phyloP scores from a whole-genome alignment of 2,329 filamentous ascomycete species.

The Colletotrichum neosansevieriae region DNA sequence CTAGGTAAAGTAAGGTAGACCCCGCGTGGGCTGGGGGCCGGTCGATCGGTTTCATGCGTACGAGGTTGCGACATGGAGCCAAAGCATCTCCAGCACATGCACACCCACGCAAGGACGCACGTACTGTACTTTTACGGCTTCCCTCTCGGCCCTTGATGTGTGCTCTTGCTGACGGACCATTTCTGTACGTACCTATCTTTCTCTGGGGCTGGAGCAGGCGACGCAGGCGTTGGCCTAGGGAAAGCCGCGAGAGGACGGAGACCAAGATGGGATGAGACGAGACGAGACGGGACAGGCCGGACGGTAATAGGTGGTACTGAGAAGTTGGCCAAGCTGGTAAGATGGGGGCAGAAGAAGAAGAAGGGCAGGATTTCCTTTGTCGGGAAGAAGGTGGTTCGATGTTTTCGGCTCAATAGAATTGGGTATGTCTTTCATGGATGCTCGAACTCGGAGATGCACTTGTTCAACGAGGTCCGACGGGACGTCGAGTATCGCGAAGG shows the following conservation, averaged over 20 bases:
- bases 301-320: constrained; percentile 5
- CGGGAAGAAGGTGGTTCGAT: too few relatives aligned
- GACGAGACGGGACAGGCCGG: constrained; percentile 31
- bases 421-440: too few relatives aligned
- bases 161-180: background rate
- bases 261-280: constrained; percentile 34
- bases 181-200: too few relatives aligned
- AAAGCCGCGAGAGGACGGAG: constrained; percentile 29
- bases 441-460: too few relatives aligned
- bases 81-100: constrained; percentile 36
- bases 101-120: constrained; percentile 19
- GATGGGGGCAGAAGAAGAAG: background rate
- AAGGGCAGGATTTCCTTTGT: background rate
- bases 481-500: too few relatives aligned
- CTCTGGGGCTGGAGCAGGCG: constrained; percentile 8
- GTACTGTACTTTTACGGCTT: background rate
- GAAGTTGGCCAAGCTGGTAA: constrained; percentile 5
- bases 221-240: constrained; percentile 22
- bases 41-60: constrained; percentile 37
- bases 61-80: constrained; percentile 33
- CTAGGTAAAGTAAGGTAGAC: constrained; percentile 17
- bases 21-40: constrained; percentile 22
- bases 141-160: background rate
- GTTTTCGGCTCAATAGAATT: too few relatives aligned
- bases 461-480: too few relatives aligned